Evolutionary conservation across 2,329 filamentous ascomycete genomes (phyloP), one percentile per base, ranked within the genome.

Genomic region (Colletotrichum agaves): DNA sequence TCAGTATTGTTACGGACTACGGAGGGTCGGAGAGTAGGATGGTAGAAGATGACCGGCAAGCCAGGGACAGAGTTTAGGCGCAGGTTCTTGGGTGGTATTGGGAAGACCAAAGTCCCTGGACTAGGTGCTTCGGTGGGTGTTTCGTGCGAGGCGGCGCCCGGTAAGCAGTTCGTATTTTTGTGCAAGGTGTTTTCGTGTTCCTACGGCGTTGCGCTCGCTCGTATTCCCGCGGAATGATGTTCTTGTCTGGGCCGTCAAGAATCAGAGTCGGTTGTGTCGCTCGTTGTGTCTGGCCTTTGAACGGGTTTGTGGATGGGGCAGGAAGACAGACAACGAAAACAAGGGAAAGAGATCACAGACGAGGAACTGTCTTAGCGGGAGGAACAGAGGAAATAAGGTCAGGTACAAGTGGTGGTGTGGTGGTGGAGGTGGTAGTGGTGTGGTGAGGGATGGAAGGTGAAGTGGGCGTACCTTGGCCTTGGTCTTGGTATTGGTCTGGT

Each of bases 81-180:
- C 60, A 60, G 31, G 57, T 49, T 23, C 46, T 49, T 15, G 21
- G n/a, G n/a, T n/a, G n/a, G 46, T 60, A 39, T 50, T 33, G 21
- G 44, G n/a, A 10, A 50, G 44, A 49, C 57, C 31, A 60, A 31
- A 12, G 43, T 12, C 21, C 21, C 21, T 21, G 19, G 33, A 39
- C 11, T 17, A 35, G 57, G 59, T 46, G 46, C 52, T 67, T 27
- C 31, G 39, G 52, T 44, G 60, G 39, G 52, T 44, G 60, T 47
- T 57, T 41, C 46, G 63, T 27, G 43, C 44, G 46, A 23, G 55
- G 52, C 37, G 37, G 43, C 44, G 52, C 37, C 52, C 21, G 52
- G 31, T 46, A 39, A 52, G 52, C 35, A 53, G 17, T 35, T 64
- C 47, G 64, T 67, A 21, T 67, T 59, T 19, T 49, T 44, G 58